Conservation (phyloP, 345 rosid species). For the Nasturtium officinale region DNA sequence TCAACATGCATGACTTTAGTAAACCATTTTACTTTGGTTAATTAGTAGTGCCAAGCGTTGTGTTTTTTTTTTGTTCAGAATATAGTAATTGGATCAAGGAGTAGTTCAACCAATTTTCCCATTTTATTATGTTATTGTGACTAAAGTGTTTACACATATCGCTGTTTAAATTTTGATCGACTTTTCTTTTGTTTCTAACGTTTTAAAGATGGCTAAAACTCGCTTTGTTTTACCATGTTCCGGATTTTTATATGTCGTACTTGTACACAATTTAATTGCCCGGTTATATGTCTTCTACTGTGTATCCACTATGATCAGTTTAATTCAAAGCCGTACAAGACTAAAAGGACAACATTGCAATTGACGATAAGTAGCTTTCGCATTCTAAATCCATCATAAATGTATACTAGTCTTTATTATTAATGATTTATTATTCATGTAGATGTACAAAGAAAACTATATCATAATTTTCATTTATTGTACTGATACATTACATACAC, state of each 20-base stretch:
- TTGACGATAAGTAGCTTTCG: conserved; percentile 20
- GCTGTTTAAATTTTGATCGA: background rate
- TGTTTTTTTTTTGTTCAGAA: background rate
- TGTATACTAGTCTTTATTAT: background rate
- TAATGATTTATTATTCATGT: conserved; percentile 14
- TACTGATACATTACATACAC: background rate
- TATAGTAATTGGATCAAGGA: background rate
- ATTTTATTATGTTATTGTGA: background rate
- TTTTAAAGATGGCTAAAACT: background rate
- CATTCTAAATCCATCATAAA: conserved; percentile 7
- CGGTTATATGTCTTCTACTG: background rate
- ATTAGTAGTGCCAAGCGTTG: too few species aligned
- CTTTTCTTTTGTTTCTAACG: background rate
- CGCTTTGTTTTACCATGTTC: background rate
- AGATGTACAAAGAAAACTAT: conserved; percentile 1
- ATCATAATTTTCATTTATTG: background rate
- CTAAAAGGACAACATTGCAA: conserved; percentile 1
- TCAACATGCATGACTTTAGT: conserved; percentile 33
- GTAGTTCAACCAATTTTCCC: background rate
- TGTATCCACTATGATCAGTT: conserved; percentile 4
- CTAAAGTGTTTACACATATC: background rate
- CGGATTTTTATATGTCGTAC: background rate
- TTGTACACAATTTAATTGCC: background rate
- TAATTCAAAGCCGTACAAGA: conserved; percentile 22
- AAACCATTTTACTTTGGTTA: conserved; percentile 8